These are phyloP conservation scores for Avena sativa DNA, from an alignment of 176 grass and related monocot species.

Conservation along the genomic window DNA sequence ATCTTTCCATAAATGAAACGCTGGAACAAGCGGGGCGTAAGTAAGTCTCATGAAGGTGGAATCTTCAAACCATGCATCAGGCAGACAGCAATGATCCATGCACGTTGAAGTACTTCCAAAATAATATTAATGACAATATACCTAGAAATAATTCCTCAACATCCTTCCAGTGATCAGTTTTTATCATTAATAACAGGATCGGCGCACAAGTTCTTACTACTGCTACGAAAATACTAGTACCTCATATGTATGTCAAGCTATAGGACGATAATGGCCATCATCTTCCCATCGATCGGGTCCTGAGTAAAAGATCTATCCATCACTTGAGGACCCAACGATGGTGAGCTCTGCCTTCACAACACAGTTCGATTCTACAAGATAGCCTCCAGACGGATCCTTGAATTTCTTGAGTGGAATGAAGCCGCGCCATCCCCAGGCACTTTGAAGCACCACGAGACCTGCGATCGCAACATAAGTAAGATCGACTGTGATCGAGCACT, in stretches of 20 bases:
- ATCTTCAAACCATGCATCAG: neutral
- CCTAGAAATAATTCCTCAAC: neutral
- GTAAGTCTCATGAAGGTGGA: neutral
- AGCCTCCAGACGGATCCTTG: neutral
- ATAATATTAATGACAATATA: neutral
- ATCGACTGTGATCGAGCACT: neutral
- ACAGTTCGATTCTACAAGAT: neutral
- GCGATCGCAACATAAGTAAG: neutral
- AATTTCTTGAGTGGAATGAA: conserved; percentile 1
- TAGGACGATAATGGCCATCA: no score
- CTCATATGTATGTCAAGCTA: no score
- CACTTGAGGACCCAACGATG: neutral
- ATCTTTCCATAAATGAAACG: no score
- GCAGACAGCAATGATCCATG: neutral
- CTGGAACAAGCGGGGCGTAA: no score
- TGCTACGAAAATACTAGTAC: no score
- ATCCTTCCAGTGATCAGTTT: neutral
- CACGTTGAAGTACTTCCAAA: neutral
- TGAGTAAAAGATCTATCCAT: neutral
- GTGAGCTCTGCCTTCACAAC: neutral
- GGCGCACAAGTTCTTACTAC: neutral
- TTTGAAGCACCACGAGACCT: neutral
- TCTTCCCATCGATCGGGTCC: no score
- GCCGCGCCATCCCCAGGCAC: neutral
- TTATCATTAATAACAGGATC: neutral